Percentiles rank a stretch among this genome's conserved stretches.
These are phyloP conservation scores for Endotrypanum monterogeii DNA, from an alignment of 208 protist genomes.

Conservation along the genomic window DNA sequence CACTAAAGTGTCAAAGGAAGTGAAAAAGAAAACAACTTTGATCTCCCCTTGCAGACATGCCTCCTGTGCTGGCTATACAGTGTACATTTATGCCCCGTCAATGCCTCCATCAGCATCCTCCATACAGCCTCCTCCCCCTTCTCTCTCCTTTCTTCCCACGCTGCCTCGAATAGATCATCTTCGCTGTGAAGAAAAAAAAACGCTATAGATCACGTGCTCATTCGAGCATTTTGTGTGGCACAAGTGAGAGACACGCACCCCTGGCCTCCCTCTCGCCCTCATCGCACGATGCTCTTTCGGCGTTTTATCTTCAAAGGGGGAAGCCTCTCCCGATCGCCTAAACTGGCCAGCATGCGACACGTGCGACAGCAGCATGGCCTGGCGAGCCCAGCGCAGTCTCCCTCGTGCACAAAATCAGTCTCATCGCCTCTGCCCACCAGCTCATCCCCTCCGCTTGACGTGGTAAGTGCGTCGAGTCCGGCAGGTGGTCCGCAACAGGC, in stretches of 20 bases:
- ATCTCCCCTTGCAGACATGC: background rate
- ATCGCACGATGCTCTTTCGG: background rate
- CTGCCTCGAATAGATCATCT: background rate
- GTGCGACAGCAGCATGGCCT: background rate
- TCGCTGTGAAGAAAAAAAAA: background rate
- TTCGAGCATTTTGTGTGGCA: background rate
- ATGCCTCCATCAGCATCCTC: background rate
- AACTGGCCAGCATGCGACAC: background rate
- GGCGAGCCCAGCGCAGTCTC: background rate
- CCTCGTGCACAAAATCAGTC: background rate
- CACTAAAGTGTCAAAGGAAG: background rate
- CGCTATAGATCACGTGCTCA: background rate
- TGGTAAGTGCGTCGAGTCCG: background rate
- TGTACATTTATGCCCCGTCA: background rate
- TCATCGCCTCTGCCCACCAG: background rate
- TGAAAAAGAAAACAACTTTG: background rate
- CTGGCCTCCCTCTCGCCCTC: background rate
- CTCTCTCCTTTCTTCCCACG: slow-evolving; percentile 1
- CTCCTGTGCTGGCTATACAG: background rate
- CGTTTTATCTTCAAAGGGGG: background rate
- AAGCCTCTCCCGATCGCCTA: background rate
- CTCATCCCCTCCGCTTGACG: background rate
- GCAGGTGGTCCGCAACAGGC: background rate
- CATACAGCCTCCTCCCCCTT: background rate
- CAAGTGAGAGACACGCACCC: background rate